These are phyloP conservation scores for Leavenworthia alabamica DNA, from an alignment of 345 rosid species.

Conservation along the genomic window DNA sequence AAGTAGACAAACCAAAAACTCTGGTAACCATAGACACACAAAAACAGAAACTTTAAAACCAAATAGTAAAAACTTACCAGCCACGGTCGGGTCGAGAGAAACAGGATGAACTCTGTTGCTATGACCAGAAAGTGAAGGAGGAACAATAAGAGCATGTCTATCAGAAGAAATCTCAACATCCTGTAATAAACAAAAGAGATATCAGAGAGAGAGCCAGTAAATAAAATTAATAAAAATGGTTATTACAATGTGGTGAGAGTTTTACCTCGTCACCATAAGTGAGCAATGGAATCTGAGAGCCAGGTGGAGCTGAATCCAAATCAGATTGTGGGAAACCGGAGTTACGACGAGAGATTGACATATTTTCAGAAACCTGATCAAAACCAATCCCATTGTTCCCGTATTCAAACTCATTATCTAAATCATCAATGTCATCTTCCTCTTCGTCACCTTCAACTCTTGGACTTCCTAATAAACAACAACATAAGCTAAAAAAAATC, in stretches of 20 bases:
- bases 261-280: slow-evolving; percentile 91
- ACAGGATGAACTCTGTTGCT: slow-evolving; percentile 74
- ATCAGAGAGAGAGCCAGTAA: not conserved
- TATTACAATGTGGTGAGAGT: not conserved
- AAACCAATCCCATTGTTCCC: slow-evolving; percentile 47
- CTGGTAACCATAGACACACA: not conserved
- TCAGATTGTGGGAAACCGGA: slow-evolving; percentile 57
- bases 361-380: slow-evolving; percentile 58
- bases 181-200: slow-evolving; percentile 33
- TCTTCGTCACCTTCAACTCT: slow-evolving; percentile 97
- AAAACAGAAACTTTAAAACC: not conserved
- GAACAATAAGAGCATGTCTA: slow-evolving; percentile 88
- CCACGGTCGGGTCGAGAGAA: slow-evolving; percentile 55
- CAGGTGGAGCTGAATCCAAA: slow-evolving; percentile 60
- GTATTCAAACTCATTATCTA: slow-evolving; percentile 89
- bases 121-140: slow-evolving; percentile 59
- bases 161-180: slow-evolving; percentile 82
- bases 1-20: not conserved
- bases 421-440: slow-evolving; percentile 89
- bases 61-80: slow-evolving; percentile 38
- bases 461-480: slow-evolving; percentile 64
- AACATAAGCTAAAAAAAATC: not conserved
- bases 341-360: slow-evolving; percentile 52
- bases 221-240: not conserved
- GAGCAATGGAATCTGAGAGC: slow-evolving; percentile 80